These are phyloP conservation scores for Dactylella cylindrospora DNA, from an alignment of 2,329 filamentous ascomycete species.

Conservation along the genomic window DNA sequence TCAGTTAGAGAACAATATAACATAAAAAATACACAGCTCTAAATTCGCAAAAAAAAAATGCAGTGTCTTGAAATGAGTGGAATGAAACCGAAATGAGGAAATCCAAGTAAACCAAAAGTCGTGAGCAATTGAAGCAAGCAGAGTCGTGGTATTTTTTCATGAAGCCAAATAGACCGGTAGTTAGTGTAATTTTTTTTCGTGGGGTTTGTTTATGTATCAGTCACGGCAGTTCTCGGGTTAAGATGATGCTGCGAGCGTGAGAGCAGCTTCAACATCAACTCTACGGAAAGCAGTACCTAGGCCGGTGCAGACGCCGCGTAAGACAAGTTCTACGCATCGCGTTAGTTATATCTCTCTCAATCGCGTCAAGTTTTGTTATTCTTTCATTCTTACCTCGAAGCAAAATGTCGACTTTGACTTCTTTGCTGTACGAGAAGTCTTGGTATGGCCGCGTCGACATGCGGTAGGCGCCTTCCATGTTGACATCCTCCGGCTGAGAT, in stretches of 20 bases:
- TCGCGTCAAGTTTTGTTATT: too few species aligned
- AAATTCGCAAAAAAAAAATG: too few species aligned
- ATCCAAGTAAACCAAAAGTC: too few species aligned
- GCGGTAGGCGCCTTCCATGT: slow-evolving; percentile 32
- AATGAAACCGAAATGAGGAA: too few species aligned
- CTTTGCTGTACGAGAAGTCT: slow-evolving; percentile 41
- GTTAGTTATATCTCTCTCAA: slow-evolving; percentile 10
- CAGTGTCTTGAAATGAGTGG: too few species aligned
- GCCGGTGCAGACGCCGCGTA: slow-evolving; percentile 38
- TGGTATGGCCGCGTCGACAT: slow-evolving; percentile 31
- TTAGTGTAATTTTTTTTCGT: too few species aligned
- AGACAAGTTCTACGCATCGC: slow-evolving; percentile 30
- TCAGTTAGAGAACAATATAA: too few species aligned
- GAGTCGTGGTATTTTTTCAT: too few species aligned
- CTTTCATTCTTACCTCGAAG: slow-evolving; percentile 31
- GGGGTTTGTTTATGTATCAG: too few species aligned
- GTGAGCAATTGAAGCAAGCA: too few species aligned
- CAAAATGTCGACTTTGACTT: slow-evolving; percentile 42
- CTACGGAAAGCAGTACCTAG: slow-evolving; percentile 34
- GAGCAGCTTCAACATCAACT: slow-evolving; percentile 40
- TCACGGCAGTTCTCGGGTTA: slow-evolving; percentile 9
- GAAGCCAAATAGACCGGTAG: too few species aligned
- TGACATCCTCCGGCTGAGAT: slow-evolving; percentile 32
- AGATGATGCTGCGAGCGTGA: slow-evolving; percentile 31
- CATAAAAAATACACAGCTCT: too few species aligned